A percentile compares a stretch with the other conserved stretches of the same genome.
Evolutionary conservation across 2,329 filamentous ascomycete species (phyloP).

Genomic region (Pseudogymnoascus sp.): DNA sequence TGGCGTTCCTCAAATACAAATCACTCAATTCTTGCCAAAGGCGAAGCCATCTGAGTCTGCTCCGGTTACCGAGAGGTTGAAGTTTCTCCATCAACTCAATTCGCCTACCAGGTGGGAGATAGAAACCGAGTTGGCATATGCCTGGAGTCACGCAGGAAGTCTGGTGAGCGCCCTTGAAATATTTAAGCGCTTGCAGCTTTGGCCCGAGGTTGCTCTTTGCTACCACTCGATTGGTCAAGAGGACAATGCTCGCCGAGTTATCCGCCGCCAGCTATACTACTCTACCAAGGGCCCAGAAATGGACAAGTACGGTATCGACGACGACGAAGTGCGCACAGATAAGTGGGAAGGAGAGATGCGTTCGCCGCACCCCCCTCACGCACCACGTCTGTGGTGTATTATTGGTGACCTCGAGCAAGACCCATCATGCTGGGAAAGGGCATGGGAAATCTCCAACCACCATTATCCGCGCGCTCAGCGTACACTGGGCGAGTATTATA

Average conservation of each 20-base stretch:
- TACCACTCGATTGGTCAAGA: conserved; percentile 50
- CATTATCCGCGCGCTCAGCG: conserved; percentile 83
- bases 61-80: conserved; percentile 63
- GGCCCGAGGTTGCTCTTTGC: conserved; percentile 91
- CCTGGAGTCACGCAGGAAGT: conserved; percentile 87
- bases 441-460: conserved; percentile 76
- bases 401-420: conserved; percentile 80
- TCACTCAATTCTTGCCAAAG: conserved; percentile 74
- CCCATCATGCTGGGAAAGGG: conserved; percentile 66
- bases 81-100: conserved; percentile 75
- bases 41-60: conserved; percentile 71
- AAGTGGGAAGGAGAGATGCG: conserved; percentile 57
- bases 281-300: conserved; percentile 40
- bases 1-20: conserved; percentile 37
- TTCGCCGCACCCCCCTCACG: conserved; percentile 66
- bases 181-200: conserved; percentile 85
- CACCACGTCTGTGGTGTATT: conserved; percentile 85
- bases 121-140: conserved; percentile 82
- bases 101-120: conserved; percentile 89
- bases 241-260: conserved; percentile 68
- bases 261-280: conserved; percentile 73
- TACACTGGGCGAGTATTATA: conserved; percentile 72
- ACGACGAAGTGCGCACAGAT: conserved; percentile 47
- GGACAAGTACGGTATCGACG: conserved; percentile 37
- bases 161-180: conserved; percentile 88